These are phyloP conservation scores for Mycosphaerelloides madeirae DNA, from an alignment of 2,329 filamentous ascomycete species.

Conservation along the genomic window DNA sequence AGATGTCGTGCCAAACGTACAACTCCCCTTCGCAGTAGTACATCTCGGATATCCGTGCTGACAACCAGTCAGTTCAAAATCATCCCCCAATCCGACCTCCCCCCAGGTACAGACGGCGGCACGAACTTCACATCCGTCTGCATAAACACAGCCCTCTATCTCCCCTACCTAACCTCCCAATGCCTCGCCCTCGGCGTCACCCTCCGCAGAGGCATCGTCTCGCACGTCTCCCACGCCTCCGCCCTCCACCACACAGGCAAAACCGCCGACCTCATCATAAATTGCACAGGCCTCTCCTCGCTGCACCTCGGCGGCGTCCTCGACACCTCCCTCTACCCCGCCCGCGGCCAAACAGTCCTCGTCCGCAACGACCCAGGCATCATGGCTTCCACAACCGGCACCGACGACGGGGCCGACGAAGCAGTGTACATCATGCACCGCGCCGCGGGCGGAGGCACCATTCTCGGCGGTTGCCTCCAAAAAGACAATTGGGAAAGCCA, in stretches of 20 bases:
- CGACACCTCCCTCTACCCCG: slow-evolving; percentile 68
- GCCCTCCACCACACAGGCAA: slow-evolving; percentile 54
- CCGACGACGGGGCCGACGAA: slow-evolving; percentile 69
- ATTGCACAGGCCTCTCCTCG: slow-evolving; percentile 77
- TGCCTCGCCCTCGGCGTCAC: slow-evolving; percentile 69
- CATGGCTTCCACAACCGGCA: slow-evolving; percentile 68
- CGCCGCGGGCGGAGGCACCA: slow-evolving; percentile 72
- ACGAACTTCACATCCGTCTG: slow-evolving; percentile 78
- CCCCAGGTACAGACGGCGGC: slow-evolving; percentile 63
- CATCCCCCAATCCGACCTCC: slow-evolving; percentile 42
- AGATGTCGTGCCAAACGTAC: slow-evolving; percentile 63
- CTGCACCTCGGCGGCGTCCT: slow-evolving; percentile 73
- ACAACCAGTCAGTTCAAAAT: slow-evolving; percentile 29
- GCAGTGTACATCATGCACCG: slow-evolving; percentile 77
- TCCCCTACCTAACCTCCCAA: slow-evolving; percentile 78
- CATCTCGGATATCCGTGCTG: no score
- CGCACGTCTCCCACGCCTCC: slow-evolving; percentile 69
- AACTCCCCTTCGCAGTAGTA: slow-evolving; percentile 24
- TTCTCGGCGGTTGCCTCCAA: slow-evolving; percentile 82
- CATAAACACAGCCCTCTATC: slow-evolving; percentile 84
- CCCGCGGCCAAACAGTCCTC: slow-evolving; percentile 76
- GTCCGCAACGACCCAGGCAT: slow-evolving; percentile 71
- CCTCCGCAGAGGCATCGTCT: slow-evolving; percentile 40
- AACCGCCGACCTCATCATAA: slow-evolving; percentile 67
- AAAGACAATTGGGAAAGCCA: slow-evolving; percentile 73